A percentile compares a stretch with the other conserved stretches of the same genome.
phyloP scores from a whole-genome alignment of 177 flowering plant species.

The Vitis hybrid region DNA sequence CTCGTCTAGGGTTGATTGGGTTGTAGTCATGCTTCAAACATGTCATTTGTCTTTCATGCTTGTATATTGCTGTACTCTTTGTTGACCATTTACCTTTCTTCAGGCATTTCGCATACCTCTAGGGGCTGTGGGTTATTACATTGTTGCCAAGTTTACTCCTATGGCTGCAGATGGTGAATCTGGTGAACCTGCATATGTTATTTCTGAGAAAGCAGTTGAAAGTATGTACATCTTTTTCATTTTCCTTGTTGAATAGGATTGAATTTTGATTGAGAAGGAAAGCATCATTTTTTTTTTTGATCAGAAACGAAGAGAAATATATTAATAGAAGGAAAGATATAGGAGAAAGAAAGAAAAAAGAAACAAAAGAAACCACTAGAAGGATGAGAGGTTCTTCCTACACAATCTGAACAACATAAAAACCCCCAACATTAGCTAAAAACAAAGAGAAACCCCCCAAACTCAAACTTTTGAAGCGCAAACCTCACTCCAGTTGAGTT shows the following conservation, averaged over 20 bases:
- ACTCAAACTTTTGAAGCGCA: no score
- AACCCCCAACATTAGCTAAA: no score
- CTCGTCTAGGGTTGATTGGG: not conserved
- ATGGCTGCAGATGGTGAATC: slow-evolving; percentile 94
- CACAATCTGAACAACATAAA: no score
- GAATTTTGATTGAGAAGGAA: not conserved
- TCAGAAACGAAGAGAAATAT: no score
- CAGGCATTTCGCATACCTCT: slow-evolving; percentile 94
- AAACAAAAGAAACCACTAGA: no score
- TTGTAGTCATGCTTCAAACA: not conserved
- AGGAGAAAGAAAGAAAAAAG: no score
- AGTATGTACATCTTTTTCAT: slow-evolving; percentile 51
- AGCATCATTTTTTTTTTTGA: no score
- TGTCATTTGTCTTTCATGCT: not conserved
- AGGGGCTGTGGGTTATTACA: slow-evolving; percentile 89
- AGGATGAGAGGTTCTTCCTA: no score
- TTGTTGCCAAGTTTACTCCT: slow-evolving; percentile 94
- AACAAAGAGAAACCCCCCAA: no score
- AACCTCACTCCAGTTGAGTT: no score
- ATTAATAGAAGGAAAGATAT: no score
- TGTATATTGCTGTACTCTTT: slow-evolving; percentile 7
- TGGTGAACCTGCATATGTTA: slow-evolving; percentile 79
- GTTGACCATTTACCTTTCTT: slow-evolving; percentile 12
- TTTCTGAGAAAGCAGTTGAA: slow-evolving; percentile 77
- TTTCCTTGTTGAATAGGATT: not conserved